Evolutionary conservation across 225 moss, liverwort and hornwort species (phyloP).

Genomic region (Polytrichum commune): DNA sequence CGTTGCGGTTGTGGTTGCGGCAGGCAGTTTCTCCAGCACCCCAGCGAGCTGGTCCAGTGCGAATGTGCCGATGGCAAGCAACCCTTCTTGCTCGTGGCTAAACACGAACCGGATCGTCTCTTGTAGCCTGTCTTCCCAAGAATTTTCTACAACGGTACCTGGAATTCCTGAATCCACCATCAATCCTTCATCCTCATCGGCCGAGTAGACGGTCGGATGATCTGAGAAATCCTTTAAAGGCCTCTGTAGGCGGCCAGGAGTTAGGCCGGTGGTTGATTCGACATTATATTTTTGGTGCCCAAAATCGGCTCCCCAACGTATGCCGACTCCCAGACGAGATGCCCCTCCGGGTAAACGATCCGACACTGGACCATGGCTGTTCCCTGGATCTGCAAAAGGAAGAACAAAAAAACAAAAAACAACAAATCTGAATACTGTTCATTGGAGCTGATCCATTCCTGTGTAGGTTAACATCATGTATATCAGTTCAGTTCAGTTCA

Average conservation of each 20-base stretch:
- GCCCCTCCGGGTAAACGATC: neutral
- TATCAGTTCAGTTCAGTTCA: no score
- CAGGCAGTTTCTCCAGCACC: neutral
- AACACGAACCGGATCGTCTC: conserved; percentile 50
- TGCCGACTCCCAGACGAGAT: neutral
- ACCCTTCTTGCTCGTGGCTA: conserved; percentile 42
- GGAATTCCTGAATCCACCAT: no score
- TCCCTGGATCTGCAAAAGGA: neutral
- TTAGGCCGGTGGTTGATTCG: neutral
- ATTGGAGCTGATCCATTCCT: no score
- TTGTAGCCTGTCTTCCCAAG: conserved; percentile 28
- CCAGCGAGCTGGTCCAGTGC: conserved; percentile 40
- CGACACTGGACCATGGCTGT: neutral
- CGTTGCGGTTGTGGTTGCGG: no score
- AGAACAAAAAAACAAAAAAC: neutral
- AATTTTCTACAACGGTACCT: neutral
- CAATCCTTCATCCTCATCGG: conserved; percentile 8
- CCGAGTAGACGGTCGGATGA: neutral
- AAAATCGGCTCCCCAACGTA: neutral
- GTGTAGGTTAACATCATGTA: no score
- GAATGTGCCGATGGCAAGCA: conserved; percentile 56
- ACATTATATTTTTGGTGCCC: neutral
- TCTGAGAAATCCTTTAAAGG: neutral
- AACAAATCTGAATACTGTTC: no score
- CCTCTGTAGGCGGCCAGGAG: neutral